Conservation (phyloP, 164 flowering plant species). For the Umbellularia californica region DNA sequence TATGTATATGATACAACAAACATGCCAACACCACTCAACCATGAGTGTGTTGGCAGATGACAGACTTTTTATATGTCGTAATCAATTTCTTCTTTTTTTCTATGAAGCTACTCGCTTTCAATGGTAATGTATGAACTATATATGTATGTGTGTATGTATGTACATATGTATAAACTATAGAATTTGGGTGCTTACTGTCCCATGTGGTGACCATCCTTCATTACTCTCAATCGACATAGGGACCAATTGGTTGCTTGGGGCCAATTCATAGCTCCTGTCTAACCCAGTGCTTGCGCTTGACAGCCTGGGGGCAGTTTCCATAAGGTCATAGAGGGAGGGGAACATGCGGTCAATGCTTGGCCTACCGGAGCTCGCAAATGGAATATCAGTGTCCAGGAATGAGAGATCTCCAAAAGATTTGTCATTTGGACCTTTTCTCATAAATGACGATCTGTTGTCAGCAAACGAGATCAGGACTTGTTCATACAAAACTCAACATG, state of each 20-base stretch:
- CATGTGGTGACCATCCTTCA: conserved; percentile 22
- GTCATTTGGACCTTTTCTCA: conserved; percentile 18
- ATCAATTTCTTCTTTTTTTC: too few species aligned
- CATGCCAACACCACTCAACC: too few species aligned
- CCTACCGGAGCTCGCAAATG: conserved; percentile 57
- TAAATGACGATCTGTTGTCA: conserved; percentile 40
- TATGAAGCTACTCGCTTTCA: too few species aligned
- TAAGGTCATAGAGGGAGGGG: conserved; percentile 28
- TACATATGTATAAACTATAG: neutral
- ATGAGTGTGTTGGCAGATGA: too few species aligned
- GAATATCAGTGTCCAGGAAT: conserved; percentile 45
- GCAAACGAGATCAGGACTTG: neutral
- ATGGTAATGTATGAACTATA: neutral
- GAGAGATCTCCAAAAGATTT: conserved; percentile 24
- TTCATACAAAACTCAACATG: neutral
- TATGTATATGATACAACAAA: too few species aligned
- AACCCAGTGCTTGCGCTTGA: conserved; percentile 13
- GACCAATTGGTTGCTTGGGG: conserved; percentile 18
- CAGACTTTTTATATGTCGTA: too few species aligned
- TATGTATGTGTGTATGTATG: neutral
- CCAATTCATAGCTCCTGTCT: conserved; percentile 38
- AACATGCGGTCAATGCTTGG: conserved; percentile 50
- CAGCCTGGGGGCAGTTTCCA: conserved; percentile 32
- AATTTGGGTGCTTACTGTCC: conserved; percentile 18
- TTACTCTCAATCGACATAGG: conserved; percentile 19